Base-by-base conservation (phyloP, 2,329 filamentous ascomycete genomes). In the Colletotrichum higginsianum region DNA sequence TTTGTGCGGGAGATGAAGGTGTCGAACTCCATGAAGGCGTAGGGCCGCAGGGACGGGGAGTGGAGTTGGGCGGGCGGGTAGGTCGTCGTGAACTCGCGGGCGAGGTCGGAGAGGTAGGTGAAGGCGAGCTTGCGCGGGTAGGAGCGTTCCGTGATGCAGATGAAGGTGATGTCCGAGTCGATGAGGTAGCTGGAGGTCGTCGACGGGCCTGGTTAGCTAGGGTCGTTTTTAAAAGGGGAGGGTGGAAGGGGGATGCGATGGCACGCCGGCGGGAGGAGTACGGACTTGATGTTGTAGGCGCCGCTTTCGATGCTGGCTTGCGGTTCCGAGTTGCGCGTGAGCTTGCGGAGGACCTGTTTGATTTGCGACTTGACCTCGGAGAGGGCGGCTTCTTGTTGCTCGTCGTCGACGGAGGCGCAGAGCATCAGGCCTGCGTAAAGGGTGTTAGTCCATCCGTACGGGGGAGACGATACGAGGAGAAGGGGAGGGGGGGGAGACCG, bases 101-200 rank as follows among this genome's bases (percentile, higher is more conserved):
- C 90, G 66, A 99, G 89, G 86, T 99, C 96, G 77, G 94, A 91
- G 73, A 99, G 94, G 88, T 98, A 99, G 73, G 96, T 98, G 84
- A 99, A 98, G 79, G 97, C 96, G 60, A 99, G 93, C 84, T 99
- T 98, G 83, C 96, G 96, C 70, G 96, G 96, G 87, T 98, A 99
- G 67, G 94, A 94, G 69, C 91, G 89, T 83, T 98, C 95, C 86
- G 94, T 95, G 83, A 99, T 96, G 87, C 93, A 95, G 77, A 98
- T 88, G 87, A 97, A 98, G 84, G 95, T 92, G 76, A 99, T 88
- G 77, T 94, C 92, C 79, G 91, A 88, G 78, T 92, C 87, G 84
- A 99, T 93, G 74, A 96, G 86, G 87, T 98, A 98, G 88, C 93
- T 95, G 78, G 57, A 49, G 42, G 30, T 30, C 30, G 30, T 9